phyloP scores from a whole-genome alignment of 1,139 yeast species.

The Meyerozyma elateridarum region DNA sequence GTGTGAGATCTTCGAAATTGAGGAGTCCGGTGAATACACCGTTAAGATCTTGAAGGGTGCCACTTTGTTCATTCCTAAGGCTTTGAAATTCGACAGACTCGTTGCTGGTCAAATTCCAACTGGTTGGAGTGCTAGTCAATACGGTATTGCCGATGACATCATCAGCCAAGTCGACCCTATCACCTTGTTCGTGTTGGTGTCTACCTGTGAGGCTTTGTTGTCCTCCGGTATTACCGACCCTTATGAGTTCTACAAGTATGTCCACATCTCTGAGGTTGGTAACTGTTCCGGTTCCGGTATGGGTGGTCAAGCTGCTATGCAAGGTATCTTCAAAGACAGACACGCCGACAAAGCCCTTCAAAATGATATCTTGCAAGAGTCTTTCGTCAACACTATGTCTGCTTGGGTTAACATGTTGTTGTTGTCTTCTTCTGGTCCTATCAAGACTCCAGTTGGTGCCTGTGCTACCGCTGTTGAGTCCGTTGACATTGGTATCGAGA shows the following conservation, averaged over 20 bases:
- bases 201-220: conserved; percentile 92
- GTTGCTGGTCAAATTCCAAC: conserved; percentile 99
- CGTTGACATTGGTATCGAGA: conserved; percentile 92
- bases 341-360: conserved; percentile 89
- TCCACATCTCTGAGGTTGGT: conserved; percentile 97
- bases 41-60: conserved; percentile 93
- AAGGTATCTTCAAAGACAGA: conserved; percentile 97
- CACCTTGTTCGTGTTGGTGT: conserved; percentile 85
- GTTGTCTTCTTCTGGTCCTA: conserved; percentile 97
- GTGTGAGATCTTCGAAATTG: conserved; percentile 87
- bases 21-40: conserved; percentile 87
- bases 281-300: conserved; percentile 99
- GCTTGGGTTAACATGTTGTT: conserved; percentile 99
- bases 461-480: conserved; percentile 99
- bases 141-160: conserved; percentile 93
- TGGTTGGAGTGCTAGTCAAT: conserved; percentile 94
- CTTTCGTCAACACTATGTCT: conserved; percentile 97
- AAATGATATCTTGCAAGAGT: conserved; percentile 94
- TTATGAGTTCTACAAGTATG: conserved; percentile 95
- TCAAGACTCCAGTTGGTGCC: conserved; percentile 98
- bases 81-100: conserved; percentile 87
- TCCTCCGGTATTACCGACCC: conserved; percentile 97
- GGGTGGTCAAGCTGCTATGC: conserved; percentile 97
- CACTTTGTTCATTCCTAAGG: conserved; percentile 86
- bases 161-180: conserved; percentile 94